Percentiles rank a stretch among this genome's conserved stretches.
Evolutionary conservation across 2,329 filamentous ascomycete species (phyloP).

Genomic region (Phyllosticta citribraziliensis): DNA sequence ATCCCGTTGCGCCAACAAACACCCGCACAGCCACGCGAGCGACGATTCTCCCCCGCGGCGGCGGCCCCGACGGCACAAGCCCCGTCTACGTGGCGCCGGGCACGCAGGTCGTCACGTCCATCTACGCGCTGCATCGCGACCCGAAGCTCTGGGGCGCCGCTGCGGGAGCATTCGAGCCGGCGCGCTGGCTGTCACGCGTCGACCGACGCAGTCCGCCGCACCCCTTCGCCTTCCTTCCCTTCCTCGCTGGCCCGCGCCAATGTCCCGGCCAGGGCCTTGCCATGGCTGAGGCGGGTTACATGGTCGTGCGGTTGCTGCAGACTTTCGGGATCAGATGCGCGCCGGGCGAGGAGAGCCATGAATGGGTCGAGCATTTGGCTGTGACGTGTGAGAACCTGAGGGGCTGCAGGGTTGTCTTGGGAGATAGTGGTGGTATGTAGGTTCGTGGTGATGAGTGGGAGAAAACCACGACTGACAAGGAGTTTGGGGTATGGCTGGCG

Average conservation of each 20-base stretch:
- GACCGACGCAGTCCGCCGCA: slow-evolving; percentile 14
- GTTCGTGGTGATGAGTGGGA: not conserved
- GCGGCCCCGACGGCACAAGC: slow-evolving; percentile 37
- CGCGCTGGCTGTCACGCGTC: slow-evolving; percentile 33
- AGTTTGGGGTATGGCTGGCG: no score
- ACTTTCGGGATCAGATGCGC: slow-evolving; percentile 7
- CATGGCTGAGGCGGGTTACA: slow-evolving; percentile 13
- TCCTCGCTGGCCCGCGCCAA: slow-evolving; percentile 28
- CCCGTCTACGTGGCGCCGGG: slow-evolving; percentile 43
- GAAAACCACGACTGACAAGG: no score
- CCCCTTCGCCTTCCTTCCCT: slow-evolving; percentile 30
- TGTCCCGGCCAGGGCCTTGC: slow-evolving; percentile 22
- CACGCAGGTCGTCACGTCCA: slow-evolving; percentile 32
- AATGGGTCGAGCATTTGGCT: not conserved
- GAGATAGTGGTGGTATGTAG: not conserved
- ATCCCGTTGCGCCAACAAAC: slow-evolving; percentile 46
- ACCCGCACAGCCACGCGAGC: slow-evolving; percentile 38
- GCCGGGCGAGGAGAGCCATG: not conserved
- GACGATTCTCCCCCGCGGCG: slow-evolving; percentile 41
- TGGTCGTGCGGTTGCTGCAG: slow-evolving; percentile 11
- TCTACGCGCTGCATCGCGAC: slow-evolving; percentile 42
- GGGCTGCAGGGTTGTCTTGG: not conserved
- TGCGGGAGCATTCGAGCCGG: slow-evolving; percentile 38
- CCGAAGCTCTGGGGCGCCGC: slow-evolving; percentile 40
- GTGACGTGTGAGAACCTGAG: not conserved